Conservation (phyloP, 495 filamentous ascomycete genomes). For the Penicillium fimorum region DNA sequence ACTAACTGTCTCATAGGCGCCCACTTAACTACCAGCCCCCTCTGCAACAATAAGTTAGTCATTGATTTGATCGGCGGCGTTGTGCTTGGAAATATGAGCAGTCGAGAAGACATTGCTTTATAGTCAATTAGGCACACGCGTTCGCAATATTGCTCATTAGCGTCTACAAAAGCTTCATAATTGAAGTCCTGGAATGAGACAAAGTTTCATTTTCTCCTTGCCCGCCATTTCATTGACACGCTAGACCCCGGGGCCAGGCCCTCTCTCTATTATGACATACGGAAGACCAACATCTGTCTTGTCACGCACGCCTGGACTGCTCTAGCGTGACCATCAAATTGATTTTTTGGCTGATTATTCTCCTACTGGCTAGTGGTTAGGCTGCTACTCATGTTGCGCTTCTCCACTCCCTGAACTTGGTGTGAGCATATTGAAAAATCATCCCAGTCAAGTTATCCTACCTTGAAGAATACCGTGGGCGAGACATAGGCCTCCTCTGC, state of each 20-base stretch:
- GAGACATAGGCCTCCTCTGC: conserved; percentile 82
- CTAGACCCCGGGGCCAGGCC: conserved; percentile 5
- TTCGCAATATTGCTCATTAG: conserved; percentile 25
- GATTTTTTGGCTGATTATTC: conserved; percentile 81
- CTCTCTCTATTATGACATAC: conserved; percentile 9
- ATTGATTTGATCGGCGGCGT: conserved; percentile 15
- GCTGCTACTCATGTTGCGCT: conserved; percentile 69
- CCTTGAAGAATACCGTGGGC: conserved; percentile 84
- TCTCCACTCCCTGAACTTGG: conserved; percentile 63
- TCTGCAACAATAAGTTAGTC: conserved; percentile 36
- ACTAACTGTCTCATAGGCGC: conserved; percentile 53
- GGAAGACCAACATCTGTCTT: conserved; percentile 6
- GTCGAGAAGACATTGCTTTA: conserved; percentile 7
- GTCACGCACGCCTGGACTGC: conserved; percentile 5
- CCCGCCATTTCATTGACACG: conserved; percentile 10
- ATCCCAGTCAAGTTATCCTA: conserved; percentile 23
- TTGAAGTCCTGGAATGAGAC: conserved; percentile 36
- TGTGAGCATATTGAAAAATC: conserved; percentile 25
- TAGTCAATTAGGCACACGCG: conserved; percentile 22
- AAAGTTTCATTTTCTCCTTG: conserved; percentile 29
- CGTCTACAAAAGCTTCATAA: conserved; percentile 30
- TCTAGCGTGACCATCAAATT: conserved; percentile 39
- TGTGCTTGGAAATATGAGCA: conserved; percentile 11
- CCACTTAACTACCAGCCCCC: conserved; percentile 84
- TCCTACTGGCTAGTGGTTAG: conserved; percentile 79